Conservation (phyloP, 2,329 filamentous ascomycete genomes). For the Trichoderma brevicompactum region DNA sequence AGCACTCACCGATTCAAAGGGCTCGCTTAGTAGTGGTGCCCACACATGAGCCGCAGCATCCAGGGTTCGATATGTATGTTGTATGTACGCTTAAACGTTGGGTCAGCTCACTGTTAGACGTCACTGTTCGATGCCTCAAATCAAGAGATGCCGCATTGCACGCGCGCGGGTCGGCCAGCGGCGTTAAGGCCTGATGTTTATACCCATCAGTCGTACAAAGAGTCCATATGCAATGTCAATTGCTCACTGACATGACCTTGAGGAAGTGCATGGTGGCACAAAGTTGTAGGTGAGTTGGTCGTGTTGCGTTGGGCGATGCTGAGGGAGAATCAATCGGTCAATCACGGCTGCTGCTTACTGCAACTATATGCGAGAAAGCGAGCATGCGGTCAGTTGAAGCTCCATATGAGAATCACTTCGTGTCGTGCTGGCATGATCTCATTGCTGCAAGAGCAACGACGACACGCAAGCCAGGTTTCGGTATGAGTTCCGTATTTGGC, state of each 20-base stretch:
- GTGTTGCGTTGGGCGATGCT: slow-evolving; percentile 3
- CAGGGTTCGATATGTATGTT: slow-evolving; percentile 12
- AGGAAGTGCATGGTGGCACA: not conserved
- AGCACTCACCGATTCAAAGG: not conserved
- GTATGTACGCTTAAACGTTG: not conserved
- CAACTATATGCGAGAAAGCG: not conserved
- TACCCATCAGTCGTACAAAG: not conserved
- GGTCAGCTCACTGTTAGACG: not conserved
- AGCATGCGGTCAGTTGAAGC: not conserved
- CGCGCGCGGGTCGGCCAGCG: not conserved
- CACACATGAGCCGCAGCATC: slow-evolving; percentile 6
- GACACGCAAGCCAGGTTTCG: not conserved
- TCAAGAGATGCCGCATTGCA: slow-evolving; percentile 14
- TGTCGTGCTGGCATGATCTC: not conserved
- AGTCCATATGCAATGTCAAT: not conserved
- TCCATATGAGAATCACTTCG: not conserved
- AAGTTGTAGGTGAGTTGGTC: not conserved
- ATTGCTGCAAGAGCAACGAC: slow-evolving; percentile 1
- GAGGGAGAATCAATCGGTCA: not conserved
- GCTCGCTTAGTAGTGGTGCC: not conserved
- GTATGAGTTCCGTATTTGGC: not conserved
- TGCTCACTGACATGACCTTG: not conserved
- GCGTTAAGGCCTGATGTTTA: not conserved
- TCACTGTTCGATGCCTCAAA: not conserved
- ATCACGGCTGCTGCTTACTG: not conserved